phyloP scores from a whole-genome alignment of 371 early-diverging fungal genomes.

The Lichtheimia ornata region DNA sequence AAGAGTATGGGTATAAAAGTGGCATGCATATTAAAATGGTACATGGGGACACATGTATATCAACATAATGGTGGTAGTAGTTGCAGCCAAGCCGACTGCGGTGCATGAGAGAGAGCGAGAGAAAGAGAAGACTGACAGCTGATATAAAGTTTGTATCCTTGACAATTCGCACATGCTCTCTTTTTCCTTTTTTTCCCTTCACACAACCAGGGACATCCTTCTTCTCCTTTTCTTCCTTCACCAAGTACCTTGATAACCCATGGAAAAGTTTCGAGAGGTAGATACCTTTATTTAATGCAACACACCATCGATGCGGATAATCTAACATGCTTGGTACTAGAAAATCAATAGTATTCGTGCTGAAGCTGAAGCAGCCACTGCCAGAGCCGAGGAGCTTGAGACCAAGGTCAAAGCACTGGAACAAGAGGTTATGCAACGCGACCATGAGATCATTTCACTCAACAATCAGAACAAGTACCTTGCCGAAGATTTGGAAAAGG shows the following conservation, averaged over 20 bases:
- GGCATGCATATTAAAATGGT: no score
- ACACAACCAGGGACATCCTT: neutral
- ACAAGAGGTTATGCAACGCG: constrained; percentile 61
- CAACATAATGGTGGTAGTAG: neutral
- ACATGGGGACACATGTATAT: neutral
- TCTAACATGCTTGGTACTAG: constrained; percentile 33
- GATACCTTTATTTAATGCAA: neutral
- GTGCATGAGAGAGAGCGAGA: neutral
- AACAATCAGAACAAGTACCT: constrained; percentile 63
- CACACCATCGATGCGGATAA: neutral
- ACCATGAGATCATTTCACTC: constrained; percentile 72
- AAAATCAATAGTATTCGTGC: constrained; percentile 67
- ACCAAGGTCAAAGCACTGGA: constrained; percentile 57
- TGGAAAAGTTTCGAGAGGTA: constrained; percentile 50
- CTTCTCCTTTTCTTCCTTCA: constrained; percentile 15
- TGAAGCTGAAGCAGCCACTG: constrained; percentile 69
- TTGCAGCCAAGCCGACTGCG: neutral
- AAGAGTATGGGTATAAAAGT: neutral
- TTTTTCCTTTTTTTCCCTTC: constrained; percentile 7
- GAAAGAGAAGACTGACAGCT: no score
- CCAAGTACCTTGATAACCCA: constrained; percentile 15
- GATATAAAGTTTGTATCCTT: neutral
- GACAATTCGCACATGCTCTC: neutral
- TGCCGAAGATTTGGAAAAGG: constrained; percentile 66
- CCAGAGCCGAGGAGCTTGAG: constrained; percentile 67